A percentile compares a stretch with the other conserved stretches of the same genome.
These are phyloP conservation scores for Aspergillus carbonarius DNA, from an alignment of 2,329 filamentous ascomycete species.

Conservation along the genomic window DNA sequence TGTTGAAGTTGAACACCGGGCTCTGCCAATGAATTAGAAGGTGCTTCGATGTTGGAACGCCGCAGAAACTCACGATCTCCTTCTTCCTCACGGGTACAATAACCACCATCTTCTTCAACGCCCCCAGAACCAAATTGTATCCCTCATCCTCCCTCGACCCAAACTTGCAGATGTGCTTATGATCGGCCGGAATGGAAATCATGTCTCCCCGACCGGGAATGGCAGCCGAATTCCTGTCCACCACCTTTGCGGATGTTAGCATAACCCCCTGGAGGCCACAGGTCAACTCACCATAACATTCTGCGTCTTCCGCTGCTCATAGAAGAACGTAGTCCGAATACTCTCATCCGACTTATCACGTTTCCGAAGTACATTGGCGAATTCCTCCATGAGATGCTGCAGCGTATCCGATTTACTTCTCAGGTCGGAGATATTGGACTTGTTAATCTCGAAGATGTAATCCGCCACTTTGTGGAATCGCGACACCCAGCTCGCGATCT, in stretches of 20 bases:
- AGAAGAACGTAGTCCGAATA: background rate
- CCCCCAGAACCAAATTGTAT: background rate
- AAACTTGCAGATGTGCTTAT: background rate
- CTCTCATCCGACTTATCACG: background rate
- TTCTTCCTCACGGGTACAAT: background rate
- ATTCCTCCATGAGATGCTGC: background rate
- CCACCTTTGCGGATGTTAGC: background rate
- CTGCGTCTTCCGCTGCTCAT: background rate
- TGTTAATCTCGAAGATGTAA: background rate
- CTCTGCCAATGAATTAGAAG: background rate
- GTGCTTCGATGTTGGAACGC: no score
- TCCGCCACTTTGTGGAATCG: background rate
- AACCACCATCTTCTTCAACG: background rate
- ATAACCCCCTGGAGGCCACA: background rate
- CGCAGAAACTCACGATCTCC: background rate
- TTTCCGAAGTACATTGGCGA: background rate
- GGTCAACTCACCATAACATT: background rate
- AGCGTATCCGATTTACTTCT: background rate
- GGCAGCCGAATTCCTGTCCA: background rate
- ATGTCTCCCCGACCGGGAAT: background rate
- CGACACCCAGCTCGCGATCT: background rate
- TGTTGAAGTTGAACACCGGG: background rate
- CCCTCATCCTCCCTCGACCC: background rate
- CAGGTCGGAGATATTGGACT: background rate
- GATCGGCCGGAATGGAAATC: background rate